Conservation (phyloP, 805 yeast genomes). For the Yamadazyma nakazawae region DNA sequence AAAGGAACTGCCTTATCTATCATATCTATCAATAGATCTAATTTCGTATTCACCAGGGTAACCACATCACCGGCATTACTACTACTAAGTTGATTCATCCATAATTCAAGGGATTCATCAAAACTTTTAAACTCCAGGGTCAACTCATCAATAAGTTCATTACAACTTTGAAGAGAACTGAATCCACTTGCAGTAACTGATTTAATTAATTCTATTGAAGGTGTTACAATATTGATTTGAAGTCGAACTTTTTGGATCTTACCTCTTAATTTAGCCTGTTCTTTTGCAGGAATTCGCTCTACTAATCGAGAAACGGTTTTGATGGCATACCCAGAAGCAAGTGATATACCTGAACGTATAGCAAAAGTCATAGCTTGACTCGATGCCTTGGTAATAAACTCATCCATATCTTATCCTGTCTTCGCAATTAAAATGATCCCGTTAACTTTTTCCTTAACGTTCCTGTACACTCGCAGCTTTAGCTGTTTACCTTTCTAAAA, state of each 20-base stretch:
- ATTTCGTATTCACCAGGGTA: conserved; percentile 45
- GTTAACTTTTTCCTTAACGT: not conserved
- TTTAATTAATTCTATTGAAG: conserved; percentile 66
- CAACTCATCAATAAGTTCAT: conserved; percentile 52
- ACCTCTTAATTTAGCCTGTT: conserved; percentile 42
- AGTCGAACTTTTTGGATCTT: conserved; percentile 47
- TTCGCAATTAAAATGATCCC: not conserved
- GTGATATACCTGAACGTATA: conserved; percentile 67
- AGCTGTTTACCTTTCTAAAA: not conserved
- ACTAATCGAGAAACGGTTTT: conserved; percentile 57
- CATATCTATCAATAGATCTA: conserved; percentile 40
- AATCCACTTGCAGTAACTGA: conserved; percentile 61
- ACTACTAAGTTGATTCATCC: conserved; percentile 28
- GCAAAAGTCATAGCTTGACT: conserved; percentile 80
- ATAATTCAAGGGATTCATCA: conserved; percentile 43
- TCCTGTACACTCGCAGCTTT: not conserved
- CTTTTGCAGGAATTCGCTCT: conserved; percentile 52
- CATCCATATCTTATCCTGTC: conserved; percentile 30
- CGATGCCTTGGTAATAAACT: conserved; percentile 54
- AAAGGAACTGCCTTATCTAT: conserved; percentile 71
- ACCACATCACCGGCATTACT: conserved; percentile 36
- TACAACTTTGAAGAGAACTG: conserved; percentile 52
- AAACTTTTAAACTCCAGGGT: conserved; percentile 57
- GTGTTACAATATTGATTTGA: conserved; percentile 57
- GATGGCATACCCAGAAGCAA: conserved; percentile 72